Percentiles rank a stretch among this genome's conserved stretches.
Conservation (phyloP, 2,329 filamentous ascomycete genomes). For the Phialophora tarda region DNA sequence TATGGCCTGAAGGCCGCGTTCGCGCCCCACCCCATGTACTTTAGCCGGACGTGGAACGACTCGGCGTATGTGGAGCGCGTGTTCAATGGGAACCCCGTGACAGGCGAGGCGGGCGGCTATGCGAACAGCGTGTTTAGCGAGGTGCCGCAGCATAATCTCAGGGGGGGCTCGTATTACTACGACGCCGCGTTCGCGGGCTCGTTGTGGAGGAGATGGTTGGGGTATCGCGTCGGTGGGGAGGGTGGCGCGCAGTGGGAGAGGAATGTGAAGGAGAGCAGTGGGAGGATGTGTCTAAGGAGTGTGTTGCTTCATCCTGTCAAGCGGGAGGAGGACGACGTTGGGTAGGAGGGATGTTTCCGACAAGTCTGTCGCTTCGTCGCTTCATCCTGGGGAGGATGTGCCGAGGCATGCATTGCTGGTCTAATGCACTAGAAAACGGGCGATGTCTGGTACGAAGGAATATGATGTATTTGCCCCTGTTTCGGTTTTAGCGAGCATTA, state of each 20-base stretch:
- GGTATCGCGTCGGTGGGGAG: background rate
- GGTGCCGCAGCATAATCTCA: constrained; percentile 6
- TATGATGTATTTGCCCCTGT: background rate
- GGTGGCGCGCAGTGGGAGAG: background rate
- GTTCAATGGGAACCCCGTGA: background rate
- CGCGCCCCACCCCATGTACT: constrained; percentile 10
- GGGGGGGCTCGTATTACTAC: constrained; percentile 2
- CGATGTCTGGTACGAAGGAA: background rate
- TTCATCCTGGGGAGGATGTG: background rate
- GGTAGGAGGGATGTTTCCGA: background rate
- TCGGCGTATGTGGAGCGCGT: background rate
- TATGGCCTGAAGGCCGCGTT: constrained; percentile 3
- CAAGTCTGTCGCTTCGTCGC: background rate
- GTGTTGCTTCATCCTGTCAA: constrained; percentile 3
- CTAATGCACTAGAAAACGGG: too few relatives aligned
- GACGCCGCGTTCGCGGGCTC: background rate
- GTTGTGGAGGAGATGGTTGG: constrained; percentile 5
- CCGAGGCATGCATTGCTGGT: too few relatives aligned
- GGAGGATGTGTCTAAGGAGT: constrained; percentile 1
- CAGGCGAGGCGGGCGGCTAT: background rate
- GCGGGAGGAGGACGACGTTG: background rate
- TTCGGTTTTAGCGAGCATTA: background rate
- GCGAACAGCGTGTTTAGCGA: constrained; percentile 2
- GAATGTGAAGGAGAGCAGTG: background rate
- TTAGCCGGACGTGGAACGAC: background rate